Conservation (phyloP, 1,139 yeast species). For the Suhomyces terraborum region DNA sequence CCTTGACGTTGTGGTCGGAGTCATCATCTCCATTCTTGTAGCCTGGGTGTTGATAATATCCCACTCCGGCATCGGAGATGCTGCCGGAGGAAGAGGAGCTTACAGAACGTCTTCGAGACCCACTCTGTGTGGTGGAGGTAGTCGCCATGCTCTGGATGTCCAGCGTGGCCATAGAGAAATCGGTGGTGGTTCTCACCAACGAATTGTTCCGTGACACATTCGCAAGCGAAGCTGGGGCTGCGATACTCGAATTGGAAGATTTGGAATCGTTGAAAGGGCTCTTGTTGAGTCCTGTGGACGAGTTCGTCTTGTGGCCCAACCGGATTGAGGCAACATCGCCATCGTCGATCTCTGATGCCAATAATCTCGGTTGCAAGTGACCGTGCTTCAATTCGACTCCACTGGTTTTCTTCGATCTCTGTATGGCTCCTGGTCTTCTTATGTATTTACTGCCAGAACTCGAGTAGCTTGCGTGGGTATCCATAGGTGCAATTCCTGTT, state of each 20-base stretch:
- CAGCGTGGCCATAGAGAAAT: conserved; percentile 24
- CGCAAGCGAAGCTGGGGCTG: conserved; percentile 18
- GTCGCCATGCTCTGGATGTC: conserved; percentile 28
- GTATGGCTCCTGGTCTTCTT: conserved; percentile 32
- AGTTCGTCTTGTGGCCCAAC: conserved; percentile 7
- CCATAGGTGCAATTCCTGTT: conserved; percentile 57
- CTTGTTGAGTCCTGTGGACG: conserved; percentile 7
- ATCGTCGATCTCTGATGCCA: conserved; percentile 79
- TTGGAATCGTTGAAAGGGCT: conserved; percentile 18
- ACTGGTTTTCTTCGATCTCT: conserved; percentile 37
- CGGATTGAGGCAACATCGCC: conserved; percentile 36
- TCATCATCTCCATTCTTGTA: conserved; percentile 36
- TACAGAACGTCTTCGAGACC: conserved; percentile 20
- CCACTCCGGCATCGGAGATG: conserved; percentile 27
- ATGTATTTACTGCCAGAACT: conserved; percentile 35
- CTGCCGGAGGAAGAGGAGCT: conserved; percentile 32
- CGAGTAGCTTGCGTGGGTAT: conserved; percentile 31
- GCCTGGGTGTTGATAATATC: conserved; percentile 48
- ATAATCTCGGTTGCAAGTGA: conserved; percentile 68
- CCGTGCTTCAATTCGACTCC: conserved; percentile 75
- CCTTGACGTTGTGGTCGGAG: conserved; percentile 21
- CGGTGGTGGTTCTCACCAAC: conserved; percentile 35
- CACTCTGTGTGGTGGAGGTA: conserved; percentile 13
- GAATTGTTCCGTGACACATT: conserved; percentile 26
- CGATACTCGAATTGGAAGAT: conserved; percentile 28